Evolutionary conservation across 352 stramenopile species (phyloP), one percentile per base, ranked within the genome.

Genomic region (Globisporangium canariense): DNA sequence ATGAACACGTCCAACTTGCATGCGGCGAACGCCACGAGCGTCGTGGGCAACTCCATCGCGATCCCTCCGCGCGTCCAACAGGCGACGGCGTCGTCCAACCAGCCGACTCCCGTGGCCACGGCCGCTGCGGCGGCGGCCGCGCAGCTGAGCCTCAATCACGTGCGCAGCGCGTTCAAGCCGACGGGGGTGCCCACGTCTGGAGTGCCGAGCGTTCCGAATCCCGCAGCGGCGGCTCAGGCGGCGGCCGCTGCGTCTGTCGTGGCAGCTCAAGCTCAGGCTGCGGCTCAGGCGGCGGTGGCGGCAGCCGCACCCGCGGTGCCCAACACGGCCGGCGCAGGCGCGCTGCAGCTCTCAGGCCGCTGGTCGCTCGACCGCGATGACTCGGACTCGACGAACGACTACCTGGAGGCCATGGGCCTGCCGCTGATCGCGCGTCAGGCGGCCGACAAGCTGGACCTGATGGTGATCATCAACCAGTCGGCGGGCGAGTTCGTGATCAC

Each of bases 321-420:
- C 7, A 92, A 92, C 59, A 92, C 78, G 52, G 83, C 83, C 4
- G 87, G 87, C 25, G 85, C 82, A 11, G 83, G 84, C 11, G 87
- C 86, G 13, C 64, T 96, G 62, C 88, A 94, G 66, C 74, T 96
- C 22, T 93, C 88, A 2, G 88, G 88, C 0, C 87, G 84, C 62
- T 96, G 88, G 88, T 88, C 83, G 38, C 73, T 96, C 20, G 88
- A 96, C 67, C 82, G 86, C 34, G 84, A 94, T 18, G 86, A 91
- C 75, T 96, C 88, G 63, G 88, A 96, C 74, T 96, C 88, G 73
- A 96, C 88, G 45, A 94, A 96, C 70, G 84, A 93, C 69, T 96
- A 96, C 65, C 68, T 96, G 51, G 88, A 96, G 67, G 88, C 88
- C 60, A 96, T 96, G 62, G 62, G 62, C 2, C 73, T 96, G 45